Evolutionary conservation across 2,329 filamentous ascomycete species (phyloP).

Genomic region (Aspergillus novofumigatus): DNA sequence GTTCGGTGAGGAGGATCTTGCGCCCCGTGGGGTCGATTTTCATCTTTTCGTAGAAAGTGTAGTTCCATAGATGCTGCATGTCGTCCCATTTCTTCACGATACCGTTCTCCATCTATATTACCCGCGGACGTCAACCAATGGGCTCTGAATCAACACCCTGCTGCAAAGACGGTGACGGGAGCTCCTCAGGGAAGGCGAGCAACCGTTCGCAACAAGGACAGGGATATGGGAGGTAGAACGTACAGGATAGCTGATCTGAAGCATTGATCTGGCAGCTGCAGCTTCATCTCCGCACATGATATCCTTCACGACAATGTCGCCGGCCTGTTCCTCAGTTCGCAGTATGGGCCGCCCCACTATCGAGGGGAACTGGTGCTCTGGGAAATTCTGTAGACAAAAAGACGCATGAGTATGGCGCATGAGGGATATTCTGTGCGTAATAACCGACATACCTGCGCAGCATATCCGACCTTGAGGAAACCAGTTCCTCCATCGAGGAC

Average conservation of each 20-base stretch:
- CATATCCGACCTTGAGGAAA: constrained; percentile 99
- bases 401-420: constrained; percentile 5
- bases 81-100: constrained; percentile 99
- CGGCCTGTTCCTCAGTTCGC: constrained; percentile 85
- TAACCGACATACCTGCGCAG: constrained; percentile 63
- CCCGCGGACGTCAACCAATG: constrained; percentile 2
- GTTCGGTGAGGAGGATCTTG: constrained; percentile 96
- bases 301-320: constrained; percentile 78
- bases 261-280: constrained; percentile 89
- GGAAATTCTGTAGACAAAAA: constrained; percentile 74
- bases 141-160: constrained; percentile 19
- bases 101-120: constrained; percentile 86
- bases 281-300: constrained; percentile 99
- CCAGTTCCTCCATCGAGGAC: constrained; percentile 99
- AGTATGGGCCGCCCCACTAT: constrained; percentile 97
- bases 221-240: constrained; percentile 21
- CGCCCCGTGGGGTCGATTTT: constrained; percentile 82
- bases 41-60: constrained; percentile 97
- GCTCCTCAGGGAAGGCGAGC: constrained; percentile 11
- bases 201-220: neutral
- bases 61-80: constrained; percentile 99
- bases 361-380: constrained; percentile 96
- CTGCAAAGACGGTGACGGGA: constrained; percentile 8
- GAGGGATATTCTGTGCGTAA: neutral
- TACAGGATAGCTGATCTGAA: constrained; percentile 95